Evolutionary conservation across 345 rosid species (phyloP).

Genomic region (Brassica cretica): DNA sequence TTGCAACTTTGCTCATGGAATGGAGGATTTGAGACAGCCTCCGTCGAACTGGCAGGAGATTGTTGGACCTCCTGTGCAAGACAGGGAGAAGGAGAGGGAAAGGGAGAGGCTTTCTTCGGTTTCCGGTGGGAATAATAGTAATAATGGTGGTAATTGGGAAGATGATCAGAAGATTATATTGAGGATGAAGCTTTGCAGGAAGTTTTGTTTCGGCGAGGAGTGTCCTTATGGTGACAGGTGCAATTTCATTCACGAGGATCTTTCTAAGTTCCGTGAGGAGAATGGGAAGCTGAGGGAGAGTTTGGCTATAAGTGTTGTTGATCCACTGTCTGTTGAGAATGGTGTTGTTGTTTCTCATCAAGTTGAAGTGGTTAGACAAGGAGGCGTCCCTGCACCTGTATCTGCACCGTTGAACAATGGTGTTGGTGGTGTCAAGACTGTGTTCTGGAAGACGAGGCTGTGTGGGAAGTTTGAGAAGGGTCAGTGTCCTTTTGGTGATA

Average conservation of each 20-base stretch:
- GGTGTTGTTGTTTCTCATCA: conserved; percentile 43
- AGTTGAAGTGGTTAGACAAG: conserved; percentile 49
- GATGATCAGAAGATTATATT: conserved; percentile 90
- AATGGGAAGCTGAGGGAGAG: conserved; percentile 69
- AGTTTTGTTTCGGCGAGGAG: conserved; percentile 85
- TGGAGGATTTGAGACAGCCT: conserved; percentile 85
- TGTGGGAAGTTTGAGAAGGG: conserved; percentile 83
- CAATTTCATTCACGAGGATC: conserved; percentile 88
- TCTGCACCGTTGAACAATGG: conserved; percentile 31
- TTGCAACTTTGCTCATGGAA: conserved; percentile 93
- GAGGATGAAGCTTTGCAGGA: conserved; percentile 96
- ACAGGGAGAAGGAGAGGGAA: conserved; percentile 30
- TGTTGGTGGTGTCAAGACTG: conserved; percentile 51
- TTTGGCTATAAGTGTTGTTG: conserved; percentile 60
- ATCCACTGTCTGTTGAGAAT: conserved; percentile 40
- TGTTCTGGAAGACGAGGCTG: conserved; percentile 90
- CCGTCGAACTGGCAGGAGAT: conserved; percentile 97
- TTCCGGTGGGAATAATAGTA: conserved; percentile 28
- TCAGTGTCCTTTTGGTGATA: conserved; percentile 89
- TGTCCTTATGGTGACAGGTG: conserved; percentile 96
- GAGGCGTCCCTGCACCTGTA: conserved; percentile 24
- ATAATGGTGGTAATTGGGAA: conserved; percentile 48
- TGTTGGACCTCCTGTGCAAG: conserved; percentile 50
- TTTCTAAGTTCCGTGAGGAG: conserved; percentile 82
- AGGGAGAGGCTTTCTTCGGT: conserved; percentile 47